Evolutionary conservation across 1,139 yeast genomes (phyloP), one percentile per base, ranked within the genome.

Genomic region (Lodderomyces oxycetoniae): DNA sequence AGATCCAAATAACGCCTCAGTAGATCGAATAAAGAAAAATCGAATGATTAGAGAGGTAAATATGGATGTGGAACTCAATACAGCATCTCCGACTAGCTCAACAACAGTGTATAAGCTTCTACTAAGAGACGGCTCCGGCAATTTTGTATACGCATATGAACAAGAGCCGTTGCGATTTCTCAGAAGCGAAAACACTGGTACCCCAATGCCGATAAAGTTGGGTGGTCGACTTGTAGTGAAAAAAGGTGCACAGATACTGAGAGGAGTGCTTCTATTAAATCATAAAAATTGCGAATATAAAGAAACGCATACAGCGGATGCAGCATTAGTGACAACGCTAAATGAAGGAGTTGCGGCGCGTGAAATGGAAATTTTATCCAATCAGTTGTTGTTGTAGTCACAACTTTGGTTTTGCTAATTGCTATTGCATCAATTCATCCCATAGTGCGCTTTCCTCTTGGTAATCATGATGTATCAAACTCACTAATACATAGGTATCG

Each of bases 401-500:
- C 22, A 29, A 32, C 28, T 44, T 37, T 44, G 28, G 29, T 23
- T 38, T 41, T 8, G 41, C 38, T 49, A 52, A 50, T 53, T 38
- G 44, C 40, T 52, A 52, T 48, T 56, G 50, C 37, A 75, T 54
- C 35, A 85, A 60, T 31, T 77, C 47, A 27, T 77, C 77, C 97
- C 97, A 89, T 37, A 89, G 67, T 1, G 81, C 94, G 40, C 69
- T 65, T 46, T 81, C 89, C 40, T 83, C 73, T 31, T 76, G 74
- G 57, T 71, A 89, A 49, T 89, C 91, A 55, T 88, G 96, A 55
- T 86, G 87, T 26, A 89, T 79, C 41, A 89, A 69, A 35, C 96
- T 82, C 15, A 88, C 89, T 50, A 93, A 68, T 46, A 77, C 78
- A 46, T 83, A 85, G 34, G 77, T 69, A 27, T 76, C 68, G 50